Evolutionary conservation across 192 early-diverging fungal species (phyloP).

Genomic region (Backusella westeae): DNA sequence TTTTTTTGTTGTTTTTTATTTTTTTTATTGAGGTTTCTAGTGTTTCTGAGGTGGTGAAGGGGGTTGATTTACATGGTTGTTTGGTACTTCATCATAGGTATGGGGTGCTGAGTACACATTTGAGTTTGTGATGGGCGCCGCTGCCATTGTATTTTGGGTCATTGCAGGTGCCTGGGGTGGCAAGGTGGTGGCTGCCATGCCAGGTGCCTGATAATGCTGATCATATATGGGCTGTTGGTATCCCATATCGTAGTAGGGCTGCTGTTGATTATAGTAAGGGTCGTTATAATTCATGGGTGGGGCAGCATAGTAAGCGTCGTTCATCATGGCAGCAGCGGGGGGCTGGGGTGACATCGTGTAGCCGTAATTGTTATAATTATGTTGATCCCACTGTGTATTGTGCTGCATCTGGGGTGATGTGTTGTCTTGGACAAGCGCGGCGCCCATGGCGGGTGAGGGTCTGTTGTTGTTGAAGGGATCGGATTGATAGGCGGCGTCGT

Average conservation of each 20-base stretch:
- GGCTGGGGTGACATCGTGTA: neutral
- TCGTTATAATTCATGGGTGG: neutral
- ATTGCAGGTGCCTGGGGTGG: neutral
- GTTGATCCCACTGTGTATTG: neutral
- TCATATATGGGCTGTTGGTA: neutral
- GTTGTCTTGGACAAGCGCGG: neutral
- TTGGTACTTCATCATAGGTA: neutral
- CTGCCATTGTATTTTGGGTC: neutral
- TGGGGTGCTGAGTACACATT: conserved; percentile 9
- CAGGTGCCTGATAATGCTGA: neutral
- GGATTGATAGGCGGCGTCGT: neutral
- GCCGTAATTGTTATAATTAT: neutral
- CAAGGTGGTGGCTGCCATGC: neutral
- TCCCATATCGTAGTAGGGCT: neutral
- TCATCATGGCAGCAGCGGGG: neutral
- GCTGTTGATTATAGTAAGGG: neutral
- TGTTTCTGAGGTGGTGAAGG: neutral
- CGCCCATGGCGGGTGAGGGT: neutral
- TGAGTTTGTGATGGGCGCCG: neutral
- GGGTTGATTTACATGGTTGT: neutral
- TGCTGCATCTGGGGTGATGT: neutral
- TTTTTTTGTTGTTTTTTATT: neutral
- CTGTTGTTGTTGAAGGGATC: neutral
- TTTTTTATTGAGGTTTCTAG: neutral
- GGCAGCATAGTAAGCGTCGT: conserved; percentile 3